Conservation (phyloP, 176 grass and related monocot genomes). For the Melocanna baccifera region DNA sequence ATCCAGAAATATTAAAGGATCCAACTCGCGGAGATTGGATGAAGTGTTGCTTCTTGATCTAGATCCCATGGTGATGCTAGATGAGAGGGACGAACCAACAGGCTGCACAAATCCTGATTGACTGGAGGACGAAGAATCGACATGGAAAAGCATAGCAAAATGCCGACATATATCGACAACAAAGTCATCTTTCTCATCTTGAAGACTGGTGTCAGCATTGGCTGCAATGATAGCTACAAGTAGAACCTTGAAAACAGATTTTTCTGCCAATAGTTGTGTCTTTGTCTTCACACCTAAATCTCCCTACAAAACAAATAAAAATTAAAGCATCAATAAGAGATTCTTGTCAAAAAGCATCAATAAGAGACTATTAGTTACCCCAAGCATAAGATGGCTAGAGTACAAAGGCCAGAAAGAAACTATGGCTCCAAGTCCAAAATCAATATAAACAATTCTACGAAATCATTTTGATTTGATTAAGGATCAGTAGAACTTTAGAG, state of each 20-base stretch:
- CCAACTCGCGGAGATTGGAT: conserved; percentile 93
- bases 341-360: too few species aligned
- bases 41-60: conserved; percentile 64
- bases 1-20: conserved; percentile 94
- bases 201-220: conserved; percentile 67
- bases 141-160: conserved; percentile 99
- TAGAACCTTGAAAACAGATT: conserved; percentile 91
- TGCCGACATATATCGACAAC: conserved; percentile 79
- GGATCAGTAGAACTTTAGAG: background rate
- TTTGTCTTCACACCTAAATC: conserved; percentile 99
- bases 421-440: conserved; percentile 13
- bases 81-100: conserved; percentile 48
- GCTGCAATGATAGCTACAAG: conserved; percentile 71
- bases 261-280: conserved; percentile 93
- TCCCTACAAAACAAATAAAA: conserved; percentile 48
- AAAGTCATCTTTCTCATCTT: conserved; percentile 88
- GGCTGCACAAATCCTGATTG: conserved; percentile 58
- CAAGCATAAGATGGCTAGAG: background rate
- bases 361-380: background rate
- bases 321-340: background rate
- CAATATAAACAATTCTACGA: background rate
- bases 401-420: background rate
- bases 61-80: conserved; percentile 49
- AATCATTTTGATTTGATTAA: conserved; percentile 25
- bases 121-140: conserved; percentile 56